A percentile compares a stretch with the other conserved stretches of the same genome.
phyloP scores from a whole-genome alignment of 768 basidiomycete genomes.

The Trametes coccinea region DNA sequence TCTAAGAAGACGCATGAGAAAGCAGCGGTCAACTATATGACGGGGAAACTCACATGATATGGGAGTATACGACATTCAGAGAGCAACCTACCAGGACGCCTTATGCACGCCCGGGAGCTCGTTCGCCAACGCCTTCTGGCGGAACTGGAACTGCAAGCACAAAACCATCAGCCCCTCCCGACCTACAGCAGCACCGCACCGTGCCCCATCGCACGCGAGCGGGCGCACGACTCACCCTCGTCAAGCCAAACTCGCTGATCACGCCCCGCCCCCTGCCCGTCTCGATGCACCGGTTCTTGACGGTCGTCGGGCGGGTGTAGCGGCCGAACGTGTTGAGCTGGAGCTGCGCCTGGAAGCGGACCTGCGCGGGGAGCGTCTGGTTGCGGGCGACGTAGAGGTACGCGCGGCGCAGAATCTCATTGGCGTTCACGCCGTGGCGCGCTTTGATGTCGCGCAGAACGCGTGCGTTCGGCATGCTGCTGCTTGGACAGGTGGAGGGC shows the following conservation, averaged over 20 bases:
- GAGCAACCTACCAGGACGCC: conserved; percentile 74
- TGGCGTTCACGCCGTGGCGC: conserved; percentile 64
- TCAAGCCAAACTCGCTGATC: conserved; percentile 86
- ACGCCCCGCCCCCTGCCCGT: conserved; percentile 86
- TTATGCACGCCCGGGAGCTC: conserved; percentile 88
- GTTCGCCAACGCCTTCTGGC: conserved; percentile 76
- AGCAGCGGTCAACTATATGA: neutral
- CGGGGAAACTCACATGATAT: neutral
- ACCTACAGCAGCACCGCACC: no score
- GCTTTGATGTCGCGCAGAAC: conserved; percentile 81
- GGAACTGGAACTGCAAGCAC: conserved; percentile 79
- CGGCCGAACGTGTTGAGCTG: conserved; percentile 86
- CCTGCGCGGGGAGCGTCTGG: conserved; percentile 79
- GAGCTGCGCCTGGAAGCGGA: conserved; percentile 92
- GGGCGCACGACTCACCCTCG: conserved; percentile 52
- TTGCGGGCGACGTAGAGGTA: conserved; percentile 95
- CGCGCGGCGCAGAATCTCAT: conserved; percentile 84
- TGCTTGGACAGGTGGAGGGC: neutral
- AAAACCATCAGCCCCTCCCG: neutral
- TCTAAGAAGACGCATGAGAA: neutral
- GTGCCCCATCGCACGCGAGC: no score
- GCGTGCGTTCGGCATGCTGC: conserved; percentile 42
- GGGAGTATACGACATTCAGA: neutral
- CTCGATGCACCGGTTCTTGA: conserved; percentile 87
- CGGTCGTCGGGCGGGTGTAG: conserved; percentile 80